Evolutionary conservation across 2,329 filamentous ascomycete genomes (phyloP).

Genomic region (Pseudogymnoascus sp.): DNA sequence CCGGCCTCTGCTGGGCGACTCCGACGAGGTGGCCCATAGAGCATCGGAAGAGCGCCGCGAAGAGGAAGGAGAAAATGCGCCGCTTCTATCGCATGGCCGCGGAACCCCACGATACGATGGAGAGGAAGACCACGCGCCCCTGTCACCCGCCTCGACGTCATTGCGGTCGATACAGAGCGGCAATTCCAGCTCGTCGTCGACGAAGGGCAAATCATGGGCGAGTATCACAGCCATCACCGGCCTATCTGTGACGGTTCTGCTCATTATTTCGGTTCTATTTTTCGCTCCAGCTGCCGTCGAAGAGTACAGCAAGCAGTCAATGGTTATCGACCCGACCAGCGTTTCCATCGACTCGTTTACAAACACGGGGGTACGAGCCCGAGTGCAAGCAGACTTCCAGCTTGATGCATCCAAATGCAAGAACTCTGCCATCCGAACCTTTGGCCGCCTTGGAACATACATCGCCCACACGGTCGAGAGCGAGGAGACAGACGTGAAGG

Average conservation of each 20-base stretch:
- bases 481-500: conserved; percentile 61
- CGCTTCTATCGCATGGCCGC: neutral
- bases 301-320: conserved; percentile 77
- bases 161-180: conserved; percentile 29
- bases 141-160: conserved; percentile 30
- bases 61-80: neutral
- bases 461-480: conserved; percentile 71
- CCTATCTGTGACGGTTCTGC: conserved; percentile 54
- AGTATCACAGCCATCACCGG: conserved; percentile 66
- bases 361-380: conserved; percentile 65
- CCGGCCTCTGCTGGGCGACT: conserved; percentile 2
- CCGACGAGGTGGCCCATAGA: neutral
- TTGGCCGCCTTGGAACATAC: conserved; percentile 75
- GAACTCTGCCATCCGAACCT: conserved; percentile 61
- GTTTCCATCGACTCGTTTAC: conserved; percentile 84
- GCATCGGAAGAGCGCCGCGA: neutral
- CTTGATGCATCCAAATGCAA: conserved; percentile 72
- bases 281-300: conserved; percentile 73
- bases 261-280: conserved; percentile 73
- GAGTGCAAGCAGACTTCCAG: conserved; percentile 73
- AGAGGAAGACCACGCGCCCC: conserved; percentile 17
- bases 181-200: conserved; percentile 25
- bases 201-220: conserved; percentile 57
- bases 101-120: conserved; percentile 25
- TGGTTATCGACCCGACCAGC: conserved; percentile 73